Percentiles rank a stretch among this genome's conserved stretches.
Conservation (phyloP, 768 basidiomycete species). For the Austroboletus eburneus region DNA sequence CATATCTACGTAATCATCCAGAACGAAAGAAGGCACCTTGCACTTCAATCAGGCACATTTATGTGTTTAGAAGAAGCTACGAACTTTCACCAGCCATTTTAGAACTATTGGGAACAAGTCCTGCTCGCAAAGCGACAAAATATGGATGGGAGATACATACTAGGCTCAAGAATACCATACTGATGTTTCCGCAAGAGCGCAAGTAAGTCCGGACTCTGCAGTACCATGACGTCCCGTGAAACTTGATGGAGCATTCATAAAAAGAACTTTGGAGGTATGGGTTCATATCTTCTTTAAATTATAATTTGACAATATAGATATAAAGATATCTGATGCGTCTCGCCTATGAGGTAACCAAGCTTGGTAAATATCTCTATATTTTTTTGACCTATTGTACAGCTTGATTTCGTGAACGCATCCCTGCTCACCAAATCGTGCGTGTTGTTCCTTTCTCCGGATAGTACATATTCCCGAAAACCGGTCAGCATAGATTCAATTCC, state of each 20-base stretch:
- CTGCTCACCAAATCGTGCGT: constrained; percentile 65
- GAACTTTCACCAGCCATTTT: constrained; percentile 66
- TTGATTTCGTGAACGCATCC: constrained; percentile 68
- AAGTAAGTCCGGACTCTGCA: constrained; percentile 49
- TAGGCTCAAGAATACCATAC: constrained; percentile 58
- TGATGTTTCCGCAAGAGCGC: constrained; percentile 85
- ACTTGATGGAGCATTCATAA: constrained; percentile 56
- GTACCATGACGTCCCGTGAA: neutral
- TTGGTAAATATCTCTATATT: neutral
- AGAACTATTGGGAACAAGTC: constrained; percentile 49
- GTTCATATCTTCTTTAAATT: neutral
- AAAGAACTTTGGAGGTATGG: constrained; percentile 73
- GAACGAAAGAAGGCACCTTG: constrained; percentile 47
- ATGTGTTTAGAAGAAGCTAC: constrained; percentile 67
- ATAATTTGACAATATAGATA: neutral
- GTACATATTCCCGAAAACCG: constrained; percentile 73
- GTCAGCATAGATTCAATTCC: constrained; percentile 84
- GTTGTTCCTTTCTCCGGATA: constrained; percentile 73
- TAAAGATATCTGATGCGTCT: constrained; percentile 55
- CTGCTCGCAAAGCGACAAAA: constrained; percentile 38
- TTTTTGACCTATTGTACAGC: constrained; percentile 34
- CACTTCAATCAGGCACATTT: constrained; percentile 59
- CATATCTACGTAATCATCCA: constrained; percentile 43
- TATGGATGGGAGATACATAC: constrained; percentile 81
- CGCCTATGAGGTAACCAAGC: constrained; percentile 55